Conservation (phyloP, 345 rosid genomes). For the Gossypium bickii region DNA sequence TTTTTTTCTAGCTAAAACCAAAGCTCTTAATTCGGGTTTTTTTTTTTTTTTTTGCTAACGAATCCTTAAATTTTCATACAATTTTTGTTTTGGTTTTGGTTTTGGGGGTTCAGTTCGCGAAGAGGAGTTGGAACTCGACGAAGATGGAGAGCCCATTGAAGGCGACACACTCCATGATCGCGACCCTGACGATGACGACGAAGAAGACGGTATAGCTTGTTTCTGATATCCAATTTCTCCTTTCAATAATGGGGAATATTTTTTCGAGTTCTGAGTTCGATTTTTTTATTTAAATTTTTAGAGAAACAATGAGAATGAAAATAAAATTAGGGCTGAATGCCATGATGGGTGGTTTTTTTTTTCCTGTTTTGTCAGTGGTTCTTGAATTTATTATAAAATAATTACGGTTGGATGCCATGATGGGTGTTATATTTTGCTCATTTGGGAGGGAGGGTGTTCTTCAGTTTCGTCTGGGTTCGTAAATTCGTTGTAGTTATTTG, state of each 20-base stretch:
- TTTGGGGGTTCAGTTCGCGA: neutral
- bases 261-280: neutral
- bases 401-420: neutral
- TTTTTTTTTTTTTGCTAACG: neutral
- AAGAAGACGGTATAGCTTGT: slow-evolving; percentile 53
- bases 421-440: neutral
- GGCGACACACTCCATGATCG: slow-evolving; percentile 37
- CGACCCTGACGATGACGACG: slow-evolving; percentile 45
- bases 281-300: neutral
- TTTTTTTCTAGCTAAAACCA: neutral
- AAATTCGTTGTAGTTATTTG: slow-evolving; percentile 8
- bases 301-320: neutral
- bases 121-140: slow-evolving; percentile 69
- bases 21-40: neutral
- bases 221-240: neutral
- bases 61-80: neutral
- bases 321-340: neutral
- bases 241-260: neutral
- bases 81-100: neutral
- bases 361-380: neutral
- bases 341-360: neutral
- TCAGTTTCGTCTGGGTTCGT: neutral
- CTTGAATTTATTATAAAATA: neutral
- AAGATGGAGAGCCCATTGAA: slow-evolving; percentile 45
- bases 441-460: neutral